phyloP scores from a whole-genome alignment of 106 monocot genomes.

The Narthecium ossifragum region DNA sequence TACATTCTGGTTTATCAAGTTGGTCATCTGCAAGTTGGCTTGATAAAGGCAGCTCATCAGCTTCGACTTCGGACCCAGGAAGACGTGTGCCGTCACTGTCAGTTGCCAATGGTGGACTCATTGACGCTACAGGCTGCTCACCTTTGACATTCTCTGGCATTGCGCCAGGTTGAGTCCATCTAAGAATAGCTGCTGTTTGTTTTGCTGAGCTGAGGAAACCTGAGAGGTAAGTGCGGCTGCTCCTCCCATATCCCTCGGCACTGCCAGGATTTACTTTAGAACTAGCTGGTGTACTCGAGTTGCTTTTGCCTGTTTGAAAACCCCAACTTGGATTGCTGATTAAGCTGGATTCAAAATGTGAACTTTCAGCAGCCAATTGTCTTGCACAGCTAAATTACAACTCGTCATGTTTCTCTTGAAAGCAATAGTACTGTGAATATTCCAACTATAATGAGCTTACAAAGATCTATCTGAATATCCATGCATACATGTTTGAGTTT shows the following conservation, averaged over 20 bases:
- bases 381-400: too few relatives aligned
- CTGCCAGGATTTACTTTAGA: not conserved
- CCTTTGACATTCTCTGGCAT: not conserved
- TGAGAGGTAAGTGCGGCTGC: constrained; percentile 30
- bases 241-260: constrained; percentile 1
- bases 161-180: constrained; percentile 22
- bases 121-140: not conserved
- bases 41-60: constrained; percentile 33
- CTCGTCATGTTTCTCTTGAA: too few relatives aligned
- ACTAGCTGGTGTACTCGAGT: not conserved
- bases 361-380: not conserved
- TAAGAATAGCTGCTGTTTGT: constrained; percentile 42
- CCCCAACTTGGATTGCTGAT: constrained; percentile 36
- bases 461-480: not conserved
- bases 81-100: not conserved
- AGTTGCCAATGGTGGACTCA: not conserved
- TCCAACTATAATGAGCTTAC: not conserved
- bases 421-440: not conserved
- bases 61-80: constrained; percentile 10
- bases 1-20: not conserved
- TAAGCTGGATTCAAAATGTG: constrained; percentile 27
- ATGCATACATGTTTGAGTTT: not conserved
- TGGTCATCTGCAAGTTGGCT: constrained; percentile 14
- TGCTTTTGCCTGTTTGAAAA: constrained; percentile 11
- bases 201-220: constrained; percentile 54